Evolutionary conservation across 2,329 filamentous ascomycete species (phyloP).

Genomic region (Westerdykella sp.): DNA sequence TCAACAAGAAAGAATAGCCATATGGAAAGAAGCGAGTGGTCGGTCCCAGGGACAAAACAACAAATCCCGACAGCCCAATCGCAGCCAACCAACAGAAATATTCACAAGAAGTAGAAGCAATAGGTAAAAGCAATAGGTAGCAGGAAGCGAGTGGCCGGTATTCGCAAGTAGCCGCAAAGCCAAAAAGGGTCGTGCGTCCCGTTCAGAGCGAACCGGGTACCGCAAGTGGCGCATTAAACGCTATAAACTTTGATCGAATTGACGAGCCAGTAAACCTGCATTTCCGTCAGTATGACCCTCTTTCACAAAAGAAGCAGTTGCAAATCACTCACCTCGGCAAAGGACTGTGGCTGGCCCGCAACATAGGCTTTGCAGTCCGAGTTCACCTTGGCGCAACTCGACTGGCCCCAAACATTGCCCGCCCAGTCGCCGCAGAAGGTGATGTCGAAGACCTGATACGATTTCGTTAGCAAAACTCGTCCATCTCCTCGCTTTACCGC

Average conservation of each 20-base stretch:
- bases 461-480: background rate
- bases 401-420: slow-evolving; percentile 39
- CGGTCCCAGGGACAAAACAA: too few relatives aligned
- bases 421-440: slow-evolving; percentile 54
- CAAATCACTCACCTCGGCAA: slow-evolving; percentile 25
- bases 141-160: too few relatives aligned
- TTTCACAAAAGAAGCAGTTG: background rate
- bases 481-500: background rate
- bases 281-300: slow-evolving; percentile 6
- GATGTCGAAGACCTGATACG: slow-evolving; percentile 41
- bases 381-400: slow-evolving; percentile 24
- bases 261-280: slow-evolving; percentile 33
- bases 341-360: slow-evolving; percentile 32
- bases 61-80: too few relatives aligned
- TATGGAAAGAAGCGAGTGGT: too few relatives aligned
- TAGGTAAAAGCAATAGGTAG: too few relatives aligned
- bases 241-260: slow-evolving; percentile 11
- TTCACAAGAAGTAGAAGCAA: too few relatives aligned
- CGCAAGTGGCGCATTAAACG: background rate
- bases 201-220: too few relatives aligned
- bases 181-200: too few relatives aligned
- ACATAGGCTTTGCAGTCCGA: slow-evolving; percentile 36
- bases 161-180: too few relatives aligned
- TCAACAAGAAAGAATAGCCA: too few relatives aligned
- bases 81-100: too few relatives aligned